Conservation (phyloP, 208 protist genomes). For the Acanthamoeba royreba region DNA sequence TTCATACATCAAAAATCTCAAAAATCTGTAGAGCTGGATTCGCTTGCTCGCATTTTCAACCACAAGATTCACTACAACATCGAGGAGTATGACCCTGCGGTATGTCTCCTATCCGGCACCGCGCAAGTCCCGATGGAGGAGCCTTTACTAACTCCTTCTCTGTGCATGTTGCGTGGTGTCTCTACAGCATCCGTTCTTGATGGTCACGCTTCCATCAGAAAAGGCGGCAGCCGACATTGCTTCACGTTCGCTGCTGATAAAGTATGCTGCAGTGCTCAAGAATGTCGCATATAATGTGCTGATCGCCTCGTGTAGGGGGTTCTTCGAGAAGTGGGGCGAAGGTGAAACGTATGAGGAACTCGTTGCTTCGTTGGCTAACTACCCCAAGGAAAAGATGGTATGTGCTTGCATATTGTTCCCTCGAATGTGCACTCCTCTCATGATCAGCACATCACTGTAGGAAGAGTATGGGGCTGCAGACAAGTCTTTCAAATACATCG, state of each 20-base stretch:
- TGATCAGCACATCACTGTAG: background rate
- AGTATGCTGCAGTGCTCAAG: background rate
- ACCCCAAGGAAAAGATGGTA: background rate
- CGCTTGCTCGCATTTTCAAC: background rate
- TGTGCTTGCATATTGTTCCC: background rate
- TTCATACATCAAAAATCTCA: too few species aligned
- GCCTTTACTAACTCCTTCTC: too few species aligned
- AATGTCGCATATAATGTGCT: background rate
- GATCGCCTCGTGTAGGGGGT: background rate
- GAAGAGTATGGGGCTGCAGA: background rate
- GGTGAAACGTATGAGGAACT: slow-evolving; percentile 33
- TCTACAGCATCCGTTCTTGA: background rate
- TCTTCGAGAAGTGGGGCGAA: slow-evolving; percentile 29
- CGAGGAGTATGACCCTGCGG: background rate
- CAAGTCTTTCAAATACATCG: slow-evolving; percentile 3
- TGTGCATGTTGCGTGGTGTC: background rate
- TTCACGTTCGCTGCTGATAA: slow-evolving; percentile 2
- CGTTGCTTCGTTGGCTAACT: background rate
- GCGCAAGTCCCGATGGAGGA: too few species aligned
- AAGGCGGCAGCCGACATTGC: background rate
- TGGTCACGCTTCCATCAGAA: background rate
- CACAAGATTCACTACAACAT: background rate
- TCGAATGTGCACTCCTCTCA: background rate
- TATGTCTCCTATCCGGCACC: background rate
- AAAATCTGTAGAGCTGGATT: background rate